Evolutionary conservation across 495 filamentous ascomycete genomes (phyloP), one percentile per base, ranked within the genome.

Genomic region (Evernia prunastri): DNA sequence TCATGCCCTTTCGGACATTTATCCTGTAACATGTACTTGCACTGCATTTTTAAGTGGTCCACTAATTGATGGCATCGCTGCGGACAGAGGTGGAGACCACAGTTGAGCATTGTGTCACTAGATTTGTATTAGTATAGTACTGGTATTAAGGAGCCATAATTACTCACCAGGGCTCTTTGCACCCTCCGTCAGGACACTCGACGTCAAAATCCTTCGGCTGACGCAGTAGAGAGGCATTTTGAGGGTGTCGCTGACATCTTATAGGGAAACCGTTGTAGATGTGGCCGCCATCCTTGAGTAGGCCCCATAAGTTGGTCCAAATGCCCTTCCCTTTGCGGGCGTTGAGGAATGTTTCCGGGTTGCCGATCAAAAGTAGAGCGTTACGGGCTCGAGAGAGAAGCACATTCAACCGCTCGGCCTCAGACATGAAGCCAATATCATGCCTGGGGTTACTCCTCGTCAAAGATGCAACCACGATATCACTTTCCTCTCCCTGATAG

Each of bases 401-500:
- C 0, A 93, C 89, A 63, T 91, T 92, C 1, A 91, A 64, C 11
- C 89, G 76, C 67, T 93, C 78, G 0, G 85, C 84, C 0, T 84
- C 75, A 13, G 78, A 65, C 86, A 93, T 89, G 73, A 93, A 93
- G 1, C 89, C 89, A 42, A 91, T 88, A 43, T 90, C 86, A 0
- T 81, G 78, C 0, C 63, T 61, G 2, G 72, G 64, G 66, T 92
- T 93, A 70, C 87, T 87, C 15, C 89, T 76, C 0, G 87, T 90
- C 8, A 92, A 71, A 1, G 82, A 83, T 0, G 73, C 85, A 40
- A 93, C 78, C 2, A 92, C 87, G 33, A 91, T 88, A 17, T 91
- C 83, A 57, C 84, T 87, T 63, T 93, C 89, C 66, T 93, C 89
- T 4, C 89, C 89, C 71, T 92, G 89, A 64, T 87, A 93, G 62